Conservation (phyloP, 2,329 filamentous ascomycete species). For the Chrysosporium keratinophilum region DNA sequence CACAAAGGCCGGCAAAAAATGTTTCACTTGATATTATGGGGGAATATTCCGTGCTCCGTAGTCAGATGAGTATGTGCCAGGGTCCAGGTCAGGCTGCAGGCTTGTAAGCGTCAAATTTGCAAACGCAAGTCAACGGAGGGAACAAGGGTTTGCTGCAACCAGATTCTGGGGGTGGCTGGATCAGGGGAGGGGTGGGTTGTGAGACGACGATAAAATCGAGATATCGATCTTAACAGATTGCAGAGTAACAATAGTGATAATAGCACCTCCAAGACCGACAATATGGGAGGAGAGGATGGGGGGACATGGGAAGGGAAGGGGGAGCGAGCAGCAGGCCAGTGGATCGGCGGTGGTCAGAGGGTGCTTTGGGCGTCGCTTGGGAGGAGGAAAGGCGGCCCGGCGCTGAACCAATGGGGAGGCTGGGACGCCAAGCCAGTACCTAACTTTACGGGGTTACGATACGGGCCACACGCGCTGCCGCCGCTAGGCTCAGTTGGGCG, state of each 20-base stretch:
- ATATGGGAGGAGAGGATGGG: too few species aligned
- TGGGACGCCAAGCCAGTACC: conserved; percentile 2
- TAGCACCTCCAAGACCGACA: too few species aligned
- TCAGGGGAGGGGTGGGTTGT: too few species aligned
- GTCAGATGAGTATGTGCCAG: conserved; percentile 2
- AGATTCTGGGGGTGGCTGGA: background rate
- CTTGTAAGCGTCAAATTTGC: conserved; percentile 3
- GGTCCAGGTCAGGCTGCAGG: conserved; percentile 4
- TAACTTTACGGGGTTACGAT: conserved; percentile 9
- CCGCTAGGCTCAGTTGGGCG: background rate
- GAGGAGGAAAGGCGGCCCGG: background rate
- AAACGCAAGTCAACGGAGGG: background rate
- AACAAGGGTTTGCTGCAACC: background rate
- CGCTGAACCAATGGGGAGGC: background rate
- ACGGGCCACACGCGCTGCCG: conserved; percentile 7
- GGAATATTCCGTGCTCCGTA: background rate
- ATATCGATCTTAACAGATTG: too few species aligned
- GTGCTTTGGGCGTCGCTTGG: background rate
- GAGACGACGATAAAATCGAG: too few species aligned
- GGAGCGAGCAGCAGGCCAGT: background rate
- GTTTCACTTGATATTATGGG: conserved; percentile 10
- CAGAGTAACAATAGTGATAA: too few species aligned
- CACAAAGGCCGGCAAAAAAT: conserved; percentile 5
- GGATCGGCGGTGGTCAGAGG: background rate
- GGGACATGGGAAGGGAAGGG: background rate